These are phyloP conservation scores for Aristolochia fimbriata DNA, from an alignment of 164 flowering plant species.

Conservation along the genomic window DNA sequence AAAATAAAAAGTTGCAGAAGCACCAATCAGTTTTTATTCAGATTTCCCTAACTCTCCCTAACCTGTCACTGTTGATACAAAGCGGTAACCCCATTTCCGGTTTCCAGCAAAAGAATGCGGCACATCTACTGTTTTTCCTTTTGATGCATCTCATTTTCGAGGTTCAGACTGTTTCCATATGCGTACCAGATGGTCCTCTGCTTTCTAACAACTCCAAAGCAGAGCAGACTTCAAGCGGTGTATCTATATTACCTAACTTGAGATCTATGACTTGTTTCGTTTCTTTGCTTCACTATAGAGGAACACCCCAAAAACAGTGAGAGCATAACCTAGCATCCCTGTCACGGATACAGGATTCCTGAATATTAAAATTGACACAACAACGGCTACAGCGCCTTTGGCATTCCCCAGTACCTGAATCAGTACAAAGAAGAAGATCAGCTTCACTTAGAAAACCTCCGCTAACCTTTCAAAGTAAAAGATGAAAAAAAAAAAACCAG, in stretches of 20 bases:
- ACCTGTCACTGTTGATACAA: slow-evolving; percentile 35
- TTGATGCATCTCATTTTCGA: neutral
- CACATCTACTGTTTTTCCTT: slow-evolving; percentile 12
- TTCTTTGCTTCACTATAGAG: slow-evolving; percentile 96
- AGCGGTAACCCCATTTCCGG: slow-evolving; percentile 24
- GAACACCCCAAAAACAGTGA: slow-evolving; percentile 81
- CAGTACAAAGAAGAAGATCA: neutral
- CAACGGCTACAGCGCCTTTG: slow-evolving; percentile 96
- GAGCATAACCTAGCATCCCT: slow-evolving; percentile 88
- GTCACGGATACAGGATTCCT: slow-evolving; percentile 89
- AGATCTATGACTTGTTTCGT: slow-evolving; percentile 46
- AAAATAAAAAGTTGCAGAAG: neutral
- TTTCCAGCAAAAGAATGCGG: slow-evolving; percentile 31
- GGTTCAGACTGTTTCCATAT: neutral
- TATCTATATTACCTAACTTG: neutral
- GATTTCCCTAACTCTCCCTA: slow-evolving; percentile 15
- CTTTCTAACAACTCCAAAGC: slow-evolving; percentile 9
- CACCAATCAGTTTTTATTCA: slow-evolving; percentile 5
- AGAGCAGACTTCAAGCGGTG: slow-evolving; percentile 5
- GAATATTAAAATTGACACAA: slow-evolving; percentile 79
- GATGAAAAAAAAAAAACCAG: neutral
- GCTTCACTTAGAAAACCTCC: neutral
- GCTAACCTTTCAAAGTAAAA: too few species aligned
- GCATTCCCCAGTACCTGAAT: slow-evolving; percentile 92
- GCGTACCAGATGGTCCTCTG: slow-evolving; percentile 5